A percentile compares a stretch with the other conserved stretches of the same genome.
These are phyloP conservation scores for Candida pseudoglaebosa DNA, from an alignment of 805 yeast genomes.

Conservation along the genomic window DNA sequence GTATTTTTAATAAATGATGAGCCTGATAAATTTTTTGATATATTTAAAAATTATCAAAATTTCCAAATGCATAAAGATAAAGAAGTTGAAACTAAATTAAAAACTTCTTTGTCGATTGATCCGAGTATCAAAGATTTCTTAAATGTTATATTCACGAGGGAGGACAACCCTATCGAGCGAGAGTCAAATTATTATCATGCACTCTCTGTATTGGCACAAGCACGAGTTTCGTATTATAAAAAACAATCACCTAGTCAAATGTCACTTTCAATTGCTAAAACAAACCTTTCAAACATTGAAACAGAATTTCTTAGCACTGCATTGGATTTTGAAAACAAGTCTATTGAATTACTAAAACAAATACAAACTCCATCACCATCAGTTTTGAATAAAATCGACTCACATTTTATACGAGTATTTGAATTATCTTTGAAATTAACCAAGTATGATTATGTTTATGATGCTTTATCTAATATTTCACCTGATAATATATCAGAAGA, in stretches of 20 bases:
- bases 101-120: constrained; percentile 12
- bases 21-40: constrained; percentile 17
- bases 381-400: constrained; percentile 7
- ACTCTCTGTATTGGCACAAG: constrained; percentile 21
- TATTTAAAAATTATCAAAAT: constrained; percentile 19
- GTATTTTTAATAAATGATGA: constrained; percentile 28
- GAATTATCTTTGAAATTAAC: constrained; percentile 21
- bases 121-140: constrained; percentile 18
- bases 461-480: constrained; percentile 16
- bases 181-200: constrained; percentile 29
- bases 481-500: constrained; percentile 6
- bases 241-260: constrained; percentile 8
- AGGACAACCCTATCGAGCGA: constrained; percentile 9
- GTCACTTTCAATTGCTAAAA: neutral
- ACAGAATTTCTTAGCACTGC: constrained; percentile 16
- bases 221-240: constrained; percentile 11
- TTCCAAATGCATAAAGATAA: constrained; percentile 13
- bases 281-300: constrained; percentile 9
- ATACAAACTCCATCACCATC: neutral
- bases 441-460: constrained; percentile 17
- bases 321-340: constrained; percentile 22
- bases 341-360: constrained; percentile 19
- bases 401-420: constrained; percentile 20
- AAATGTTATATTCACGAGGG: constrained; percentile 15
- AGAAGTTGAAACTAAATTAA: constrained; percentile 11